Evolutionary conservation across 257 asterid genomes (phyloP), one percentile per base, ranked within the genome.

Genomic region (Solanum lycopersicoides): DNA sequence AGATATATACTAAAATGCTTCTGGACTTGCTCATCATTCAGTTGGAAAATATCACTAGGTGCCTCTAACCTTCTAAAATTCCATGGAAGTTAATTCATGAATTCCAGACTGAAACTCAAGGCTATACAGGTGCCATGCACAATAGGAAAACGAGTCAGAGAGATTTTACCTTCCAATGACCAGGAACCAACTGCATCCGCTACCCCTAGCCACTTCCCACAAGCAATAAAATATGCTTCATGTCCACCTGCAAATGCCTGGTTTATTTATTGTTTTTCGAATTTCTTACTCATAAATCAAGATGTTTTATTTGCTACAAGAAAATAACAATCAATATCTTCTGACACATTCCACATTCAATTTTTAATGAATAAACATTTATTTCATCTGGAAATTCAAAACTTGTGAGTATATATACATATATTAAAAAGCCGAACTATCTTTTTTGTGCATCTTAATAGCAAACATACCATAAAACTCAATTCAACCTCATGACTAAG

Each of bases 221-320:
- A 89, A 85, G 93, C 88, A 87, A 96, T 66, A 86, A 97, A 97
- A 89, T 91, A 95, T 13, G 98, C 98, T 93, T 95, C 99, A 92
- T 95, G 97, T 90, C 98, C 98, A 93, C 99, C 98, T 93, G 98
- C 92, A 93, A 92, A 97, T 88, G 90, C 97, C 99, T 95, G 99
- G 95, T 80, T 80, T 91, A 93, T 92, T 93, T 91, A 92, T 92
- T 93, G 93, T 88, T 90, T 87, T 83, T 79, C 56, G 85, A 90
- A 95, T 93, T 93, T 94, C 96, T 92, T 79, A 47, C 92, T 87
- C 85, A 71, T 90, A 88, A 23, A 35, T 42, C 76, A 86, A 34
- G 82, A 86, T 63, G 63, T 7, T 84, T 32, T 37, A 42, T 66
- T 68, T 32, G 20, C 39, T 66, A 84, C 32, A 66, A 72, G 45